Base-by-base conservation (phyloP, 2,329 filamentous ascomycete species). In the Beauveria medogensis region DNA sequence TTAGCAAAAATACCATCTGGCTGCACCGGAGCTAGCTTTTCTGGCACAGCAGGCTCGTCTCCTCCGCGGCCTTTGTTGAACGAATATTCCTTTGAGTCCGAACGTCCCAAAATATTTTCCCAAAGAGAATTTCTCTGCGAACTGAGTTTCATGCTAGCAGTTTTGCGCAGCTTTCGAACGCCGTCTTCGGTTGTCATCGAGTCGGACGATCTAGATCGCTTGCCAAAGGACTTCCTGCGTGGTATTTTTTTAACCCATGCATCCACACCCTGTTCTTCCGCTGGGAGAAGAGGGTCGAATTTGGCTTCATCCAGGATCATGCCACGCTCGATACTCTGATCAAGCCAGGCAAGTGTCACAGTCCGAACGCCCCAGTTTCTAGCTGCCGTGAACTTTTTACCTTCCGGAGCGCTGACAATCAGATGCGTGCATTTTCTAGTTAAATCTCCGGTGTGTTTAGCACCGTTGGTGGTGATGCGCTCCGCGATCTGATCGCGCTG, bases 301-400 rank as follows among this genome's bases (percentile, higher is more conserved):
- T 84, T 85, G n/a, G 78, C 75, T 72, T 97, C 94, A 60, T 97
- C 90, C 22, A 99, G 77, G 22, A 92, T 89, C 91, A 99, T 94
- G 61, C 92, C 91, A 64, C 94, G 83, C 65, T 89, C 83, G 62
- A 94, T 74, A 68, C 90, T 93, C 69, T 97, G 90, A 55, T 86
- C 78, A 43, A 97, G 82, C 94, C 94, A 99, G 69, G 92, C 87
- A 40, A 90, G 73, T 1, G 89, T 87, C 26, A 99, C 91, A 26
- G 92, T 84, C 57, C 85, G 85, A 65, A 96, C 84, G 51, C 82
- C 81, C 92, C 94, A 99, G 67, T 82, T 82, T 66, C 84, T 86
- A n/a, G 93, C 94, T 60, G 91, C 91, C 60, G 85, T 84, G 72
- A 96, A 99, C 73, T 99, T 99, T 63, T 91, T 90, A 24, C 94